Evolutionary conservation across 2,329 filamentous ascomycete genomes (phyloP), one percentile per base, ranked within the genome.

Genomic region (Xylariaceae sp.): DNA sequence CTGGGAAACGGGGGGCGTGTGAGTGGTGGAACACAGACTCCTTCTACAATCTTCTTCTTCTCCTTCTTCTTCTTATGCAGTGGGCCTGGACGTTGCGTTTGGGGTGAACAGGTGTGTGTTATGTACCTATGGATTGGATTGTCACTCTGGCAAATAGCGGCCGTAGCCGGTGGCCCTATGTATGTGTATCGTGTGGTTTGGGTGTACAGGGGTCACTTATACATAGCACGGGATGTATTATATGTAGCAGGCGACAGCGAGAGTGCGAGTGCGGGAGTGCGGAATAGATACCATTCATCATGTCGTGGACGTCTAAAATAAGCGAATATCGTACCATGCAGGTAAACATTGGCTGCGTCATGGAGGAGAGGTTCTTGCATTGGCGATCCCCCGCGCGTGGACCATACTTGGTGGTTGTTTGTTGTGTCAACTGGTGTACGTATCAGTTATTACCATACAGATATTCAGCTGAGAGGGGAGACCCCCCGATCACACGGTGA

Each of bases 111-210:
- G 23, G 23, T 30, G 23, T 30, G 23, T 30, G 23, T 30, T 30
- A 30, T 30, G 23, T 30, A 30, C 23, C 17, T 2, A 17, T 17
- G 18, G 30, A 30, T 17, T 49, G 15, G 47, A 10, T 39, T 47
- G 47, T 45, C 42, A 53, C 49, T 13, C 1, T 30, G 23, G 17
- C 51, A 34, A 48, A 45, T 56, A 60, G 55, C 63, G 63, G 63
- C 63, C 63, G 63, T 63, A 64, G 42, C 57, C 59, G 61, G 57
- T 62, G 55, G 53, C 50, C 45, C 54, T 45, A 56, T 57, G 53
- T 54, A 30, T 59, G 34, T 55, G 53, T 56, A 52, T 48, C 11
- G 55, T 42, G 13, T 4, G 53, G 42, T 53, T 50, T 58, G 5
- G 15, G 48, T 35, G 56, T 57, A 49, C 57, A 51, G 30, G 54